Evolutionary conservation across 2,329 filamentous ascomycete genomes (phyloP).

Genomic region (Cercospora nicotianae): DNA sequence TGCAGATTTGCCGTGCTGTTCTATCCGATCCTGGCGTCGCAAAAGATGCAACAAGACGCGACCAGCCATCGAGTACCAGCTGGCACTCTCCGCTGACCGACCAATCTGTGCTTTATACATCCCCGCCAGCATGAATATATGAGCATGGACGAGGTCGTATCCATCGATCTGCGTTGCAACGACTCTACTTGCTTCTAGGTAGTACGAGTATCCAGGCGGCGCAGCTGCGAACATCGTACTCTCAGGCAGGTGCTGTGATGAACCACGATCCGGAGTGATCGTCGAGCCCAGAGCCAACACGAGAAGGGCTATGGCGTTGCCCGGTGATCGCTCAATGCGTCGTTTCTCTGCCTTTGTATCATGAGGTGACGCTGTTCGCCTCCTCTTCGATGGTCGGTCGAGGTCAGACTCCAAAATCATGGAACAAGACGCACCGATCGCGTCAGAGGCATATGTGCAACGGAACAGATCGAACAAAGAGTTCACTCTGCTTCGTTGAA

Average conservation of each 20-base stretch:
- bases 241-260: background rate
- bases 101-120: constrained; percentile 84
- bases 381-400: constrained; percentile 2
- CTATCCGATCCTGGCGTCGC: background rate
- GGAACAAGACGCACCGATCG: background rate
- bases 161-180: constrained; percentile 75
- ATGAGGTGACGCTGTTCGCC: background rate
- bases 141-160: constrained; percentile 75
- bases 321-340: constrained; percentile 60
- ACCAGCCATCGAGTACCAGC: constrained; percentile 61
- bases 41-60: constrained; percentile 63
- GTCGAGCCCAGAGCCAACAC: constrained; percentile 77
- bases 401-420: background rate
- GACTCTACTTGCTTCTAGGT: constrained; percentile 78
- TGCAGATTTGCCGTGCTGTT: background rate
- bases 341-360: background rate
- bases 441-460: background rate
- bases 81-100: constrained; percentile 77
- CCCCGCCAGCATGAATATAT: constrained; percentile 77
- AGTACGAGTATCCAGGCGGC: constrained; percentile 77
- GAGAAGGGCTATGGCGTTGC: constrained; percentile 73
- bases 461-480: background rate
- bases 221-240: constrained; percentile 29
- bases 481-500: background rate
- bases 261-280: constrained; percentile 32